Percentiles rank a stretch among this genome's conserved stretches.
Conservation (phyloP, 2,329 filamentous ascomycete genomes). For the Fusarium odoratissimum region DNA sequence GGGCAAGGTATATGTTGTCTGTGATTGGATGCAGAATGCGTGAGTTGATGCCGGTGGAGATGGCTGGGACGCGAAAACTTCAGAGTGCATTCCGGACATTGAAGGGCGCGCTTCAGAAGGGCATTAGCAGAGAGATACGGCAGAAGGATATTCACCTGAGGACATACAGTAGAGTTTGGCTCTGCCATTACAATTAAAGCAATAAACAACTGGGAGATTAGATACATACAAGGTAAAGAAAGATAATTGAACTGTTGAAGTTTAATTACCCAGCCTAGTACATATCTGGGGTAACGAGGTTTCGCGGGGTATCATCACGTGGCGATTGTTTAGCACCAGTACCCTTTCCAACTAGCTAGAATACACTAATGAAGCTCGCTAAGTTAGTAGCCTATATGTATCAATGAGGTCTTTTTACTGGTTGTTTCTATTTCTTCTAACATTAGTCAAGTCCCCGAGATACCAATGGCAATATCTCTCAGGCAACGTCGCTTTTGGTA, state of each 20-base stretch:
- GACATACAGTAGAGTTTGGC: not conserved
- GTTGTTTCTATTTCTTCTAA: too few species aligned
- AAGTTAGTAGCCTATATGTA: too few species aligned
- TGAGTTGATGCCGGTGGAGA: conserved; percentile 1
- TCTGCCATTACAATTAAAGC: not conserved
- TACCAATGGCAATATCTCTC: too few species aligned
- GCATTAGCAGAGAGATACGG: not conserved
- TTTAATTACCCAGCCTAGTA: too few species aligned
- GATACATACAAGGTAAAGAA: too few species aligned
- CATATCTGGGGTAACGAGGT: too few species aligned
- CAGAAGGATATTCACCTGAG: rapidly evolving
- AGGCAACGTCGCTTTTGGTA: too few species aligned
- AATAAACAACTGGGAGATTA: rapidly evolving
- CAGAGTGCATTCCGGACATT: not conserved
- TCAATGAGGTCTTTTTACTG: too few species aligned
- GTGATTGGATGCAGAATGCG: not conserved
- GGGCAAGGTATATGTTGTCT: not conserved
- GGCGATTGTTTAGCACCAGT: not conserved
- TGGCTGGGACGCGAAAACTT: conserved; percentile 6
- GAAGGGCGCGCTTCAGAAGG: not conserved
- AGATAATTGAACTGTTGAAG: not conserved
- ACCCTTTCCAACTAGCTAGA: rapidly evolving
- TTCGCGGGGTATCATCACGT: not conserved
- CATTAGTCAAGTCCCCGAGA: too few species aligned
- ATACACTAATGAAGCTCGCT: not conserved